Evolutionary conservation across 169 alveolate species (phyloP).

Genomic region (Miamiensis avidus): DNA sequence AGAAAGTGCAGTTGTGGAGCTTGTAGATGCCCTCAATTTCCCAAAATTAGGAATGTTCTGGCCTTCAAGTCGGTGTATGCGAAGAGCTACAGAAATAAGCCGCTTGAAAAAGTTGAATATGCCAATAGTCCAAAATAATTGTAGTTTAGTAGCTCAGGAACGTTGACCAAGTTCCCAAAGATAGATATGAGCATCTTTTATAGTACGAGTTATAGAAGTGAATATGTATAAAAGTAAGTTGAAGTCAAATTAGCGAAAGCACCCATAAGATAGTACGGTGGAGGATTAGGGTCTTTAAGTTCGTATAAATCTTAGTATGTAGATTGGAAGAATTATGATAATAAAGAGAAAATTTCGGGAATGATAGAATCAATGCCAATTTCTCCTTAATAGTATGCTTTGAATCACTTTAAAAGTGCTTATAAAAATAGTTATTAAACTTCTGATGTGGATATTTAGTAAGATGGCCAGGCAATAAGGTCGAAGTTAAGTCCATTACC

Average conservation of each 20-base stretch:
- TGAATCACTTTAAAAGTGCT: too few relatives aligned
- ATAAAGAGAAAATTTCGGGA: neutral
- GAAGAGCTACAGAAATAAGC: neutral
- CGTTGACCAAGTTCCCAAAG: too few relatives aligned
- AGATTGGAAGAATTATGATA: neutral
- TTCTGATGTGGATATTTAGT: neutral
- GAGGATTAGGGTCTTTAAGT: neutral
- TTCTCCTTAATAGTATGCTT: neutral
- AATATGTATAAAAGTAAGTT: neutral
- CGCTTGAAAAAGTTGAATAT: neutral
- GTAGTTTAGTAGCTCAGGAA: neutral
- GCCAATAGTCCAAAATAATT: neutral
- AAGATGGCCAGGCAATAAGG: neutral
- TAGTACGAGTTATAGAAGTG: neutral
- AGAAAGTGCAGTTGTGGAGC: neutral
- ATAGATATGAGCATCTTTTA: too few relatives aligned
- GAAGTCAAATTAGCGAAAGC: neutral
- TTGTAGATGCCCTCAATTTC: neutral
- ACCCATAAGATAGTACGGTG: neutral
- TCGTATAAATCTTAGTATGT: neutral
- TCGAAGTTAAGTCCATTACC: neutral
- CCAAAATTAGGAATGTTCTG: neutral
- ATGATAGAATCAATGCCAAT: neutral
- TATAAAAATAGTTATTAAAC: too few relatives aligned
- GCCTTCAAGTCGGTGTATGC: too few relatives aligned